Evolutionary conservation across 345 rosid species (phyloP), one percentile per base, ranked within the genome.

Genomic region (Angophora floribunda): DNA sequence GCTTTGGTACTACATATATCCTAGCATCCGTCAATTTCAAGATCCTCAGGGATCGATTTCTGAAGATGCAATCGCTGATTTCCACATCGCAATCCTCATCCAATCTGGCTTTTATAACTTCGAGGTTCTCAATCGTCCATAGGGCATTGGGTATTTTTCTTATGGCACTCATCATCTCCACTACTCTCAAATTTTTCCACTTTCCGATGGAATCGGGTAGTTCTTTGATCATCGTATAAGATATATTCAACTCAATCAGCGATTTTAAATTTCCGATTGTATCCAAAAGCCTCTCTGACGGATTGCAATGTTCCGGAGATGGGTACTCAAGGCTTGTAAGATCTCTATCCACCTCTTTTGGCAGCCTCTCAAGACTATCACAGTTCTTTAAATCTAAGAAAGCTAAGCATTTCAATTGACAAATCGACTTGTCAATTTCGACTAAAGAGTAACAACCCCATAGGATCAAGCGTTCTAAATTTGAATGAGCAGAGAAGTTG

Each of bases 21-120:
- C 12, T 2, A 0, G 4, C 65, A 0, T 0, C 0, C 8, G 0
- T 0, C 17, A 63, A 13, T 0, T 0, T 0, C 75, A 63, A 63
- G 67, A 6, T 65, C 9, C 19, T 65, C 2, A n/a, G 1, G 19
- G 5, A 65, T 65, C 0, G 5, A n/a, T 65, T 7, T 7, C 0
- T 0, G 2, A 0, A 6, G 10, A n/a, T 13, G 9, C 3, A 3
- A n/a, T 51, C 6, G 9, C 41, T 14, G 32, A 87, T 70, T 19
- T 70, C 2, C 26, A 3, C 26, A 3, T 44, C n/a, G 1, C 19
- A 7, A 30, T 0, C 0, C 1, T n/a, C n/a, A n/a, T n/a, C 0
- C 3, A 0, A 6, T 13, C 0, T 0, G 14, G 7, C 26, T 19
- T 70, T 0, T 22, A 87, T 13, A 51, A 51, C 87, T 36, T 52